These are phyloP conservation scores for Pulveroboletus sp. DNA, from an alignment of 768 basidiomycete genomes.

Conservation along the genomic window DNA sequence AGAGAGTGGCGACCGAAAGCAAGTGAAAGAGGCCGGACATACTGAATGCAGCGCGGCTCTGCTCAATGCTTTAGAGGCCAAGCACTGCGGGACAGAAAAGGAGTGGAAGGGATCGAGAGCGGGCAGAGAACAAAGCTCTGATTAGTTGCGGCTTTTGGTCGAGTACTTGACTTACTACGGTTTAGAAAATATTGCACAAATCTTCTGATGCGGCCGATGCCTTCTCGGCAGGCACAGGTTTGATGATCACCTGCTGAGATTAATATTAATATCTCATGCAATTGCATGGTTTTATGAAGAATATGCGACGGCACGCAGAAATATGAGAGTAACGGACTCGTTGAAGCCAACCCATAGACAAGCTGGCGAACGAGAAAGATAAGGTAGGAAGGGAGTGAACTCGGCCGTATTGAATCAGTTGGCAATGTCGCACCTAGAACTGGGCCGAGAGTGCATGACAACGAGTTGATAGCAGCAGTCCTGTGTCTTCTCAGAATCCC, in stretches of 20 bases:
- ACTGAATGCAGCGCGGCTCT: background rate
- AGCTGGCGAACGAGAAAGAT: no score
- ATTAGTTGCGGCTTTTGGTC: background rate
- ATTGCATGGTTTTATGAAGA: no score
- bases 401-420: no score
- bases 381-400: no score
- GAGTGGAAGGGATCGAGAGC: constrained; percentile 5
- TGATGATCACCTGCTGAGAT: constrained; percentile 1
- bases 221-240: background rate
- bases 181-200: background rate
- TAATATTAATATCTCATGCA: background rate
- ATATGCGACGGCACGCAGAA: no score
- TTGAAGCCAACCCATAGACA: no score
- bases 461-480: no score
- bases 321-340: no score
- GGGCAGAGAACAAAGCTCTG: background rate
- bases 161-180: background rate
- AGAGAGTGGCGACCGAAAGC: constrained; percentile 1
- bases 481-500: no score
- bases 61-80: background rate
- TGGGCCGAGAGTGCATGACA: no score
- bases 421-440: no score
- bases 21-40: constrained; percentile 8
- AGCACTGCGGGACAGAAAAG: background rate
- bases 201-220: background rate